Percentiles rank a stretch among this genome's conserved stretches.
Conservation (phyloP, 352 stramenopile species). For the Phytophthora kernoviae region DNA sequence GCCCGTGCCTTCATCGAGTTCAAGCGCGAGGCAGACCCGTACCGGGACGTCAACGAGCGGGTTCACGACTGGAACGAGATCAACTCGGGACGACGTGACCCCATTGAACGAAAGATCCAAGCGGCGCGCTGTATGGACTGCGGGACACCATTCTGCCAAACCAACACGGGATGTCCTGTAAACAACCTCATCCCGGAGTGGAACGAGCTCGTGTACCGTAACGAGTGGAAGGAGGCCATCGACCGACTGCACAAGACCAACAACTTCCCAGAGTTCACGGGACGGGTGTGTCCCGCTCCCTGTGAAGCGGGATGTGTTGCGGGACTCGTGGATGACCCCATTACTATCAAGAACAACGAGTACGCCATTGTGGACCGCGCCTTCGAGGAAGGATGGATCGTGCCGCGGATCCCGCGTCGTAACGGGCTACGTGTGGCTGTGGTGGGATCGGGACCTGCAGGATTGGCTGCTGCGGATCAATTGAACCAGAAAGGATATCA, state of each 20-base stretch:
- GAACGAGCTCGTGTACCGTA: slow-evolving; percentile 98
- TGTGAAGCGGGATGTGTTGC: slow-evolving; percentile 97
- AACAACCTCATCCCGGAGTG: slow-evolving; percentile 99
- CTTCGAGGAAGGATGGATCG: slow-evolving; percentile 96
- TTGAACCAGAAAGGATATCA: slow-evolving; percentile 98
- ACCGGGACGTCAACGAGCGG: slow-evolving; percentile 92
- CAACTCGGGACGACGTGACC: slow-evolving; percentile 91
- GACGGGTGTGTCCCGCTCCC: slow-evolving; percentile 96
- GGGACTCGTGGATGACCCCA: slow-evolving; percentile 94
- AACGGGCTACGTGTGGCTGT: slow-evolving; percentile 96
- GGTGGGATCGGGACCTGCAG: slow-evolving; percentile 93
- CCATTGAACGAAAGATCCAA: slow-evolving; percentile 91
- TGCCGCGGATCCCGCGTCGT: slow-evolving; percentile 91
- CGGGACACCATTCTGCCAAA: slow-evolving; percentile 98
- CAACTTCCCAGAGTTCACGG: slow-evolving; percentile 99
- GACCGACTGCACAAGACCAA: slow-evolving; percentile 98
- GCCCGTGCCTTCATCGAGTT: slow-evolving; percentile 86
- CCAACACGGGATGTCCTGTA: slow-evolving; percentile 96
- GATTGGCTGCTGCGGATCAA: slow-evolving; percentile 94
- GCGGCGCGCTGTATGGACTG: slow-evolving; percentile 99
- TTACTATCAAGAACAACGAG: slow-evolving; percentile 99
- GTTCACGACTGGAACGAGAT: slow-evolving; percentile 98
- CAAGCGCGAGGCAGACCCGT: slow-evolving; percentile 89
- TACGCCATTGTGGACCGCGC: slow-evolving; percentile 98
- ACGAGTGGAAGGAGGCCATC: slow-evolving; percentile 96